phyloP scores from a whole-genome alignment of 495 filamentous ascomycete genomes.

The Neurospora sp. region DNA sequence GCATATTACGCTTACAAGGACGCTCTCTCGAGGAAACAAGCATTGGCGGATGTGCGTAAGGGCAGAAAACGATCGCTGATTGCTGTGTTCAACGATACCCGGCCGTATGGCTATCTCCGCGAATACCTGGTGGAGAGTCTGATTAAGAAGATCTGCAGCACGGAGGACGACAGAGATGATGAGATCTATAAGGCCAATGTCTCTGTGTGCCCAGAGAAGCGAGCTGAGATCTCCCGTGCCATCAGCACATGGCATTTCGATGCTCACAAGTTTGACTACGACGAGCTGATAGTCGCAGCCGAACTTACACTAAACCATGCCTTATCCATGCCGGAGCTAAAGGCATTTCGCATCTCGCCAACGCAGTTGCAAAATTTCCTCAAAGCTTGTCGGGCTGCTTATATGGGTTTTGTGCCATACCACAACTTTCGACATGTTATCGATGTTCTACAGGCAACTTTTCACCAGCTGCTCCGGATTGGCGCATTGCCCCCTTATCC shows the following conservation, averaged over 20 bases:
- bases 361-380: constrained; percentile 69
- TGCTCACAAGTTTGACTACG: constrained; percentile 79
- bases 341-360: constrained; percentile 57
- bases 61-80: constrained; percentile 86
- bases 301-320: constrained; percentile 84
- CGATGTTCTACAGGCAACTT: constrained; percentile 90
- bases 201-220: constrained; percentile 45
- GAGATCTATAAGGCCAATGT: constrained; percentile 31
- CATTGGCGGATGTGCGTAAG: constrained; percentile 54
- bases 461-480: constrained; percentile 80
- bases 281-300: constrained; percentile 74
- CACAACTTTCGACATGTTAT: constrained; percentile 97
- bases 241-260: constrained; percentile 81
- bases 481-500: constrained; percentile 64
- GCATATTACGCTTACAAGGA: constrained; percentile 72
- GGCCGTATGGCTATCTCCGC: constrained; percentile 79
- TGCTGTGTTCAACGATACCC: constrained; percentile 64
- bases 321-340: constrained; percentile 68
- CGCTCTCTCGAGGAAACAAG: constrained; percentile 55
- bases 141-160: constrained; percentile 82
- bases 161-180: constrained; percentile 40
- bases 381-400: constrained; percentile 73
- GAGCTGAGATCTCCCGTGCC: constrained; percentile 52
- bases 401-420: constrained; percentile 94
- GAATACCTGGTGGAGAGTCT: constrained; percentile 83